Evolutionary conservation across 768 basidiomycete genomes (phyloP).

Genomic region (Cystofilobasidium capitatum): DNA sequence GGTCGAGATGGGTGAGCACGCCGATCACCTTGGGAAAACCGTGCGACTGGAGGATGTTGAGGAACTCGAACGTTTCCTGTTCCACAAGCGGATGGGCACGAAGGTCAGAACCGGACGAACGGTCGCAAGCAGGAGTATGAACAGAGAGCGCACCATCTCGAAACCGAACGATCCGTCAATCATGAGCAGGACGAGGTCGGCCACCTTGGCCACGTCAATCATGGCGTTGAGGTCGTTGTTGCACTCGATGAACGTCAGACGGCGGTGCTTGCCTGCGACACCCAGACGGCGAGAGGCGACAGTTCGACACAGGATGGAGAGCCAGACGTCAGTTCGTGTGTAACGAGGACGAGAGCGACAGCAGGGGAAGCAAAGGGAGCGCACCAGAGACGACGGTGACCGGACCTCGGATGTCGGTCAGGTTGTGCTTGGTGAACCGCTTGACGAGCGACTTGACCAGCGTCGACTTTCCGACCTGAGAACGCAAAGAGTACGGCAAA

Average conservation of each 20-base stretch:
- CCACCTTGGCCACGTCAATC: slow-evolving; percentile 96
- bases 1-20: slow-evolving; percentile 87
- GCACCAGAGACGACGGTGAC: slow-evolving; percentile 76
- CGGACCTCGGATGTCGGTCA: slow-evolving; percentile 81
- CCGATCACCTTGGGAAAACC: slow-evolving; percentile 99
- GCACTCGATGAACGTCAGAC: slow-evolving; percentile 95
- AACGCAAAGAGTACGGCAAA: background rate
- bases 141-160: slow-evolving; percentile 69
- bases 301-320: background rate
- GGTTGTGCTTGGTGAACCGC: slow-evolving; percentile 84
- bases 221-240: slow-evolving; percentile 96
- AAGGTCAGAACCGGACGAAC: slow-evolving; percentile 4
- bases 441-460: slow-evolving; percentile 82
- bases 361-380: slow-evolving; percentile 1
- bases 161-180: slow-evolving; percentile 96
- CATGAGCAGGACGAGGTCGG: slow-evolving; percentile 92
- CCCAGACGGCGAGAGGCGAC: background rate
- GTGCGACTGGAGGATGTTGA: slow-evolving; percentile 91
- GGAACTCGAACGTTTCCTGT: slow-evolving; percentile 98
- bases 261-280: slow-evolving; percentile 59
- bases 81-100: no score
- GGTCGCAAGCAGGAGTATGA: background rate
- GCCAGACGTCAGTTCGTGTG: background rate
- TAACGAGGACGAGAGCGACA: background rate
- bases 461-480: slow-evolving; percentile 76